phyloP scores from a whole-genome alignment of 2,329 filamentous ascomycete genomes.

The Rhinocladiella mackenziei region DNA sequence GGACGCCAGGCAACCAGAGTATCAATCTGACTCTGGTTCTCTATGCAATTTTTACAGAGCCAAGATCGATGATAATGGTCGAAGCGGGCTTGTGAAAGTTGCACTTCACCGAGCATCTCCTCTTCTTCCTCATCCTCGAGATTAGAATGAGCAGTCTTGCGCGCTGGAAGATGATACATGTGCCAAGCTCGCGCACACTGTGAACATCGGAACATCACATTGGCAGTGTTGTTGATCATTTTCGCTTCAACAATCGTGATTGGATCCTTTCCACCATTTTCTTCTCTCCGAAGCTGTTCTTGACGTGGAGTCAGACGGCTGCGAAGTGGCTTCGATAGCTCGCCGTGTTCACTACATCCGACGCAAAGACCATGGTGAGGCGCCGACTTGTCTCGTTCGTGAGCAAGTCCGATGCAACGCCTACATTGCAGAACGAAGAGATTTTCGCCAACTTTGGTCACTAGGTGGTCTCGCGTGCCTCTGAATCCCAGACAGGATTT shows the following conservation, averaged over 20 bases:
- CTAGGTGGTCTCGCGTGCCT: conserved; percentile 73
- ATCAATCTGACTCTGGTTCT: conserved; percentile 64
- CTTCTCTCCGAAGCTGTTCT: conserved; percentile 75
- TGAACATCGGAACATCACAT: conserved; percentile 78
- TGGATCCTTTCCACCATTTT: conserved; percentile 76
- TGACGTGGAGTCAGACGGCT: conserved; percentile 67
- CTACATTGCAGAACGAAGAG: conserved; percentile 87
- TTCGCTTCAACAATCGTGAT: conserved; percentile 58
- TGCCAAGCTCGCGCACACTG: conserved; percentile 77
- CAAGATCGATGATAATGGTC: conserved; percentile 70
- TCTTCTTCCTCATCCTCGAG: conserved; percentile 33
- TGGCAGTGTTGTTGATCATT: conserved; percentile 69
- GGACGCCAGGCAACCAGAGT: conserved; percentile 88
- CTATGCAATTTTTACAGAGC: conserved; percentile 73
- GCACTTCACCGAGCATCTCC: conserved; percentile 40
- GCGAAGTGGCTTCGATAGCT: conserved; percentile 71
- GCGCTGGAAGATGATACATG: conserved; percentile 70
- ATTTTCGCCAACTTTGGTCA: conserved; percentile 74
- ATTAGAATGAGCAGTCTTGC: conserved; percentile 22
- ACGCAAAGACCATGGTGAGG: conserved; percentile 71
- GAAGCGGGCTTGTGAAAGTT: conserved; percentile 59
- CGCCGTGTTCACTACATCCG: conserved; percentile 61
- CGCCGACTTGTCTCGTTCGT: conserved; percentile 64
- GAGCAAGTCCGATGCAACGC: conserved; percentile 68
- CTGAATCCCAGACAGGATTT: conserved; percentile 74